Base-by-base conservation (phyloP, 116 monocot species). In the Phalaenopsis hybrid region DNA sequence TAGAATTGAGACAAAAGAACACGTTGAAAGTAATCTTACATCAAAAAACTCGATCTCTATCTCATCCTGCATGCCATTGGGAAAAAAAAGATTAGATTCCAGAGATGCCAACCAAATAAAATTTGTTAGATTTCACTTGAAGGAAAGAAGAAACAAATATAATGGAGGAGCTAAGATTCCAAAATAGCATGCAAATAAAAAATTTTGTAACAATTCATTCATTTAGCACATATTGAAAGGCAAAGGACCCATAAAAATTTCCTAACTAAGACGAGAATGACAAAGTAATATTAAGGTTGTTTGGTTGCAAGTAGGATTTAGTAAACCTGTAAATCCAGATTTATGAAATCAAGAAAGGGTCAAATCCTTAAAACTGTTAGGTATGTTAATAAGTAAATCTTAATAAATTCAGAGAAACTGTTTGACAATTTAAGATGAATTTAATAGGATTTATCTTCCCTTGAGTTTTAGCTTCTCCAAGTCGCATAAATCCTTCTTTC, bases 41-140 rank as follows among this genome's bases (percentile, higher is more conserved):
- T 77, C 31, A 50, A n/a, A 49, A 52, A 33, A 13, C 52, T 77
- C 77, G 44, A 77, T 77, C 77, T 52, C 77, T 77, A 77, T 77
- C 51, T 77, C 77, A 15, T 77, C 77, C 77, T 77, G 77, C 77
- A 77, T 25, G 76, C 0, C 11, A 77, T 51, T 25, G 0, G 41
- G 51, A n/a, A 49, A 55, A 25, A 52, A 18, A 75, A 46, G 21
- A 45, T 44, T 23, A 45, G 33, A 8, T 7, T 46, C 45, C 8
- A 75, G 46, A 75, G 12, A 75, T 7, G 43, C 33, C 43, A 18
- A 44, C 28, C 15, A 55, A 52, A 55, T 3, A 55, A 55, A 33
- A 46, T 46, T 41, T 4, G 34, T 37, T 72, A 72, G 4, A 41
- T 5, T 72, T 41, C 41, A 72, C 41, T 72, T 33, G 41, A 72